Conservation (phyloP, 441 rosid genomes). For the Melastoma candidum region DNA sequence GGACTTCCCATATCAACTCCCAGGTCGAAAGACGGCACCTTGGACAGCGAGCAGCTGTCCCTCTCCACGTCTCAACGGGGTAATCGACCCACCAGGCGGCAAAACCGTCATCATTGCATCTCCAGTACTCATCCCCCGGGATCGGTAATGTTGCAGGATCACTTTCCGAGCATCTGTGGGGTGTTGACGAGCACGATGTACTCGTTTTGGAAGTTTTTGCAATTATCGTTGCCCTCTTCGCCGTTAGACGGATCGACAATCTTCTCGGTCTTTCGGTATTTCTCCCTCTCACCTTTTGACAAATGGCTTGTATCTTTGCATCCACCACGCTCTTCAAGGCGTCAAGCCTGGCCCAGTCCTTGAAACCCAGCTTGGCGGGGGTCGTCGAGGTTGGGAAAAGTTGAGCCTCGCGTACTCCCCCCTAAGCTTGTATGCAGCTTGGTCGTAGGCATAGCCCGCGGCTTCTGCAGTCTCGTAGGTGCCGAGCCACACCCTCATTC, state of each 20-base stretch:
- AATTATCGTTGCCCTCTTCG: no score
- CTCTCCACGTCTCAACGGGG: constrained; percentile 26
- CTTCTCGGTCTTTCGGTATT: constrained; percentile 45
- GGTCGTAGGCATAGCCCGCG: constrained; percentile 83
- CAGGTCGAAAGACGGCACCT: constrained; percentile 85
- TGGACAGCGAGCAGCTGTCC: constrained; percentile 58
- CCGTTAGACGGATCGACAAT: constrained; percentile 6
- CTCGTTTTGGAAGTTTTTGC: no score
- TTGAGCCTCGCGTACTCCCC: constrained; percentile 91
- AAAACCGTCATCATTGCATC: no score
- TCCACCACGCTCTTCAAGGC: constrained; percentile 59
- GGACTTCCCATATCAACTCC: constrained; percentile 81
- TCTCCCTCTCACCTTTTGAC: constrained; percentile 65
- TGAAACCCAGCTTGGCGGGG: constrained; percentile 34
- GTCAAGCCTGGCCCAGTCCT: constrained; percentile 19
- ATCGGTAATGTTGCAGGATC: no score
- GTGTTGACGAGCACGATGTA: no score
- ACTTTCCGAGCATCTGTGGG: no score
- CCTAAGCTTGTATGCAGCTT: constrained; percentile 91
- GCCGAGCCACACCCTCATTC: constrained; percentile 70
- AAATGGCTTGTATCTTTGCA: constrained; percentile 78
- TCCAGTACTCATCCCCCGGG: no score
- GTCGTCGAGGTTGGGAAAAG: constrained; percentile 42
- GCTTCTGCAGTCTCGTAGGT: constrained; percentile 63
- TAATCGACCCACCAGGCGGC: constrained; percentile 20